phyloP scores from a whole-genome alignment of 2,329 filamentous ascomycete species.

The Curvularia sp. region DNA sequence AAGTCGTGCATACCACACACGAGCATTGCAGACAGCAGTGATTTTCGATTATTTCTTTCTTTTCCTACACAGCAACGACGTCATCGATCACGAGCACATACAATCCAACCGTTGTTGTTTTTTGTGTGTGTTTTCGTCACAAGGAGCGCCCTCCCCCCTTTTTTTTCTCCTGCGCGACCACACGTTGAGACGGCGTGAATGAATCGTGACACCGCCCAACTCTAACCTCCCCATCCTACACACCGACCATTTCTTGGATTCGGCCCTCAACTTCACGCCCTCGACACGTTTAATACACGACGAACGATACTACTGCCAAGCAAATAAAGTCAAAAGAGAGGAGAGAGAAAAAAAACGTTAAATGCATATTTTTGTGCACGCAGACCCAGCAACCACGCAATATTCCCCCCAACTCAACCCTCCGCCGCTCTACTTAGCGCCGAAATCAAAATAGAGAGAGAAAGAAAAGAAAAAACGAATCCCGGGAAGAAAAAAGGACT shows the following conservation, averaged over 20 bases:
- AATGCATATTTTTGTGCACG: too few relatives aligned
- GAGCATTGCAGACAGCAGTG: too few relatives aligned
- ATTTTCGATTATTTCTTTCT: too few relatives aligned
- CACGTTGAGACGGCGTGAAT: neutral
- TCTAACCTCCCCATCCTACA: too few relatives aligned
- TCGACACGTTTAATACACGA: too few relatives aligned
- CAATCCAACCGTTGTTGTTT: neutral
- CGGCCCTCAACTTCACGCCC: too few relatives aligned
- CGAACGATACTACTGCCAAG: too few relatives aligned
- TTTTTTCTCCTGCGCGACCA: neutral
- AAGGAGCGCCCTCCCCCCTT: neutral
- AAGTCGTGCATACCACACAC: neutral
- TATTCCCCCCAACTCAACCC: too few relatives aligned
- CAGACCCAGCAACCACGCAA: too few relatives aligned
- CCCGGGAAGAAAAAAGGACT: neutral
- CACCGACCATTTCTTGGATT: too few relatives aligned
- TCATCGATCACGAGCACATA: neutral
- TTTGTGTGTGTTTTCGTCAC: neutral
- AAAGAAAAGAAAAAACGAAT: neutral
- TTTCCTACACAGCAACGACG: neutral
- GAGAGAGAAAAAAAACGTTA: neutral
- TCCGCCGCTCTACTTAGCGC: too few relatives aligned
- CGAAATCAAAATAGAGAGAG: neutral
- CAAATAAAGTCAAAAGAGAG: neutral
- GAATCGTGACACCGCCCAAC: neutral